A percentile compares a stretch with the other conserved stretches of the same genome.
These are phyloP conservation scores for Candida golubevii DNA, from an alignment of 805 yeast genomes.

Conservation along the genomic window DNA sequence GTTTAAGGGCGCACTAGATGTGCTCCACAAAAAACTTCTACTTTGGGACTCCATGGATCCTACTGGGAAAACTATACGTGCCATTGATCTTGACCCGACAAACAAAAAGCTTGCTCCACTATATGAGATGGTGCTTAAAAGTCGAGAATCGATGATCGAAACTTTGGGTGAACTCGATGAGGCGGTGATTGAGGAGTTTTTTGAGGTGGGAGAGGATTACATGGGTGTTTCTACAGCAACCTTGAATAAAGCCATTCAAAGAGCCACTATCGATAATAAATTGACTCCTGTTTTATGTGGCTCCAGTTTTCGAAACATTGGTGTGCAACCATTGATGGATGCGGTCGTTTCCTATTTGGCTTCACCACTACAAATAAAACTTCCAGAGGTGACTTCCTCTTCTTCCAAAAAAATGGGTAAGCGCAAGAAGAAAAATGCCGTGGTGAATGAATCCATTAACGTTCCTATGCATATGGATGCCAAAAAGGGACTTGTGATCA, in stretches of 20 bases:
- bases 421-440: conserved; percentile 17
- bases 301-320: conserved; percentile 86
- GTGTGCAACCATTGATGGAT: conserved; percentile 82
- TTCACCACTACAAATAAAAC: conserved; percentile 61
- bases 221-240: conserved; percentile 53
- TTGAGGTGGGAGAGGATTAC: conserved; percentile 68
- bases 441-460: conserved; percentile 10
- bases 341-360: conserved; percentile 78
- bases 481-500: conserved; percentile 46
- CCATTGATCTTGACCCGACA: conserved; percentile 37
- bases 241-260: conserved; percentile 58
- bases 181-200: conserved; percentile 64
- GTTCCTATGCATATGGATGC: conserved; percentile 38
- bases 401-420: conserved; percentile 15
- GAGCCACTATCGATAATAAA: conserved; percentile 52
- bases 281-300: conserved; percentile 88
- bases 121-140: conserved; percentile 46
- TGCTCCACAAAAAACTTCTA: conserved; percentile 57
- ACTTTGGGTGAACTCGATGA: conserved; percentile 83
- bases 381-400: conserved; percentile 49
- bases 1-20: conserved; percentile 74
- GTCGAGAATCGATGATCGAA: conserved; percentile 77
- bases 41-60: conserved; percentile 43
- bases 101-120: conserved; percentile 15
- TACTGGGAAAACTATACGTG: conserved; percentile 51